A percentile compares a stretch with the other conserved stretches of the same genome.
phyloP scores from a whole-genome alignment of 352 stramenopile genomes.

The Pythium phragmitis region DNA sequence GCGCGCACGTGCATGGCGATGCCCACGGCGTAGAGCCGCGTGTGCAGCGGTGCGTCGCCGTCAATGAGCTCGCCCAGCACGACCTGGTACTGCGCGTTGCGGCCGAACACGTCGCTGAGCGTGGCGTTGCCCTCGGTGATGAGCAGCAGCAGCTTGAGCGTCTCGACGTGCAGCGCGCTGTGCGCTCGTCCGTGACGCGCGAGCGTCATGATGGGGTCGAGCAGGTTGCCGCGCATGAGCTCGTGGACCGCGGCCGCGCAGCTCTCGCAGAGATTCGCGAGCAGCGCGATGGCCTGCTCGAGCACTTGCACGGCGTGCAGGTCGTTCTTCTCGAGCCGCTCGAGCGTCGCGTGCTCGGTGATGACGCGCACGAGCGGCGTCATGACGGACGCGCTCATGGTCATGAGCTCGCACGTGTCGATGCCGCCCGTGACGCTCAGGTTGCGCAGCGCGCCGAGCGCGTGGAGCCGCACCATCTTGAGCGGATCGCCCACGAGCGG shows the following conservation, averaged over 20 bases:
- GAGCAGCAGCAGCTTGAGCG: constrained; percentile 76
- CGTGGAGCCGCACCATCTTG: constrained; percentile 83
- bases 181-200: constrained; percentile 52
- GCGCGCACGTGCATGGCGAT: constrained; percentile 78
- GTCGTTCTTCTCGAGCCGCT: constrained; percentile 56
- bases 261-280: constrained; percentile 84
- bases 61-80: constrained; percentile 70
- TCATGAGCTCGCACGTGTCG: constrained; percentile 84
- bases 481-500: constrained; percentile 81
- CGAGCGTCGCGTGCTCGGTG: constrained; percentile 48
- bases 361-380: constrained; percentile 79
- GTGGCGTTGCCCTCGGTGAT: constrained; percentile 83
- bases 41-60: constrained; percentile 44
- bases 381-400: constrained; percentile 58
- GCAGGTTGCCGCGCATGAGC: constrained; percentile 68
- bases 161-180: constrained; percentile 66
- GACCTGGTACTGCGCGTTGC: constrained; percentile 60
- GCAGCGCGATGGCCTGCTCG: constrained; percentile 77
- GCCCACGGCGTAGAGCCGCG: constrained; percentile 60
- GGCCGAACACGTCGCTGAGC: constrained; percentile 65
- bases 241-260: constrained; percentile 79
- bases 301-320: constrained; percentile 71
- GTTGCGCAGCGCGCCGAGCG: constrained; percentile 80
- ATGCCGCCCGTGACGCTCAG: constrained; percentile 85
- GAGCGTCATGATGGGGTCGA: constrained; percentile 77